These are phyloP conservation scores for Aspergillus incahuasiensis DNA, from an alignment of 495 filamentous ascomycete genomes.

Conservation along the genomic window DNA sequence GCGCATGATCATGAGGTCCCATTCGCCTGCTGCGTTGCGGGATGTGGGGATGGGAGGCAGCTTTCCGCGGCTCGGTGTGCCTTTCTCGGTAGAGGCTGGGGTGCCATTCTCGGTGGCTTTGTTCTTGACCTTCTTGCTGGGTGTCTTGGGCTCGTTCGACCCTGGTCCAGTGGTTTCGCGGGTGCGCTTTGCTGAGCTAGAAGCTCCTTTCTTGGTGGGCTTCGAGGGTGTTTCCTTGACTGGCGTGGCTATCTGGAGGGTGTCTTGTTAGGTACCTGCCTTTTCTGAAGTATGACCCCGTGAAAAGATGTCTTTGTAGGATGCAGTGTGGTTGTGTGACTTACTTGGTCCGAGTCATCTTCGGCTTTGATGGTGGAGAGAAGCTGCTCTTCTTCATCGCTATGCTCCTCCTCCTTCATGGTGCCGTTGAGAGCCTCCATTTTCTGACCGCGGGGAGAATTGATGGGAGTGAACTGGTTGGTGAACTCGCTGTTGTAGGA, in stretches of 20 bases:
- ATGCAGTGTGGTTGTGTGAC: no score
- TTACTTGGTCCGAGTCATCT: background rate
- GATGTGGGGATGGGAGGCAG: constrained; percentile 16
- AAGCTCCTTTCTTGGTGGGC: background rate
- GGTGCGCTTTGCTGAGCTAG: constrained; percentile 3
- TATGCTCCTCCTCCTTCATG: background rate
- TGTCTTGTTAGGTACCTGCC: background rate
- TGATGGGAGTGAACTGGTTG: constrained; percentile 4
- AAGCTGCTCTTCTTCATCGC: background rate
- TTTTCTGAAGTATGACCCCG: no score
- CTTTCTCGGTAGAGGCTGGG: background rate
- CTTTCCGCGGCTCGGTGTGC: background rate
- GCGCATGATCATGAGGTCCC: constrained; percentile 18
- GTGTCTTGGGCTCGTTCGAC: background rate
- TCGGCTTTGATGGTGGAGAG: background rate
- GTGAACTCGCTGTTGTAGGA: background rate
- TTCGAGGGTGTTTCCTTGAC: background rate
- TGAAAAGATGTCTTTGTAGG: no score
- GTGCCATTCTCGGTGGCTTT: background rate
- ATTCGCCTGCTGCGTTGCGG: constrained; percentile 2
- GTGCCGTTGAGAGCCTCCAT: background rate
- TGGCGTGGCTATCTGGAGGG: background rate
- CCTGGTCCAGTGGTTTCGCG: background rate
- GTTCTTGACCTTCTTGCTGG: constrained; percentile 2
- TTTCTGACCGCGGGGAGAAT: background rate